These are phyloP conservation scores for Nakaseomyces delphensis DNA, from an alignment of 1,139 yeast species.

Conservation along the genomic window DNA sequence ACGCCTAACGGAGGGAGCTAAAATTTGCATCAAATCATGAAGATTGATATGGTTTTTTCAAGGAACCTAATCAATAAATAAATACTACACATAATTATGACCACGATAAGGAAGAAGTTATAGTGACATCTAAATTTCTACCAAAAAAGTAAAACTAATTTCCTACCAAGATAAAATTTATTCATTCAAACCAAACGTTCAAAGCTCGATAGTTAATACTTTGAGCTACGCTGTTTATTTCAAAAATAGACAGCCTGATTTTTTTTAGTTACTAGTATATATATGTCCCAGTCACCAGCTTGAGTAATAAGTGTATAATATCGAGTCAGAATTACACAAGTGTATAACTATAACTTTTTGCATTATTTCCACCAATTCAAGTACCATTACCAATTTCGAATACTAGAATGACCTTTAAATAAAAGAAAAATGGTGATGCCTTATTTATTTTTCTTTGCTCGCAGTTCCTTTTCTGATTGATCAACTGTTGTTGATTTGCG, in stretches of 20 bases:
- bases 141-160: not conserved
- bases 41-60: not conserved
- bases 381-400: no score
- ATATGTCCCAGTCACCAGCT: not conserved
- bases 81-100: not conserved
- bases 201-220: not conserved
- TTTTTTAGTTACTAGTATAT: not conserved
- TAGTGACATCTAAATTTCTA: not conserved
- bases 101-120: not conserved
- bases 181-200: constrained; percentile 3
- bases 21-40: constrained; percentile 56
- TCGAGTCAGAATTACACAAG: not conserved
- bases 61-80: no score
- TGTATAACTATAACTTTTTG: constrained; percentile 2
- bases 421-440: not conserved
- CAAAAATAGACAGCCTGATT: not conserved
- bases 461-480: not conserved
- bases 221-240: not conserved
- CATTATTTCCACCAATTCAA: no score
- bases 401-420: no score
- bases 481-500: not conserved
- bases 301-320: constrained; percentile 4
- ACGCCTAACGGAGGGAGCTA: constrained; percentile 60
- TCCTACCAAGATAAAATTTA: not conserved
- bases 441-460: not conserved